phyloP scores from a whole-genome alignment of 192 early-diverging fungal genomes.

The Coemansia sp. region DNA sequence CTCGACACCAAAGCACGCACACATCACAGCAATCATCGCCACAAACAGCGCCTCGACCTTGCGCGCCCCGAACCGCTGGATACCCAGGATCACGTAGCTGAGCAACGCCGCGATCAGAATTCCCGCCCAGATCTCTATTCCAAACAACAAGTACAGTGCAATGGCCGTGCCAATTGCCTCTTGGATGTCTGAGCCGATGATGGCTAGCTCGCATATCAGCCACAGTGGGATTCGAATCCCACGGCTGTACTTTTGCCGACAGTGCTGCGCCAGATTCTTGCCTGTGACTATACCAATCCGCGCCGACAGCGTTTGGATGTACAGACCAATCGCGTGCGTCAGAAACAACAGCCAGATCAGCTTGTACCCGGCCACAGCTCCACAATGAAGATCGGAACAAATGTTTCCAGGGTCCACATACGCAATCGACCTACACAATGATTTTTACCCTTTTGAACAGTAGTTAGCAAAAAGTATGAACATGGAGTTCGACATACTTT shows the following conservation, averaged over 20 bases:
- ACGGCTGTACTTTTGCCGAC: constrained; percentile 42
- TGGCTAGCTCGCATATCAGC: constrained; percentile 62
- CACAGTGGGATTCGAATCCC: constrained; percentile 51
- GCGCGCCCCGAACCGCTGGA: constrained; percentile 62
- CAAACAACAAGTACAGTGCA: constrained; percentile 74
- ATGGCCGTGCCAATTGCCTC: constrained; percentile 91
- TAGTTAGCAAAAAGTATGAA: neutral
- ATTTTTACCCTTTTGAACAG: neutral
- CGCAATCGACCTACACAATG: constrained; percentile 56
- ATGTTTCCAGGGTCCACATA: constrained; percentile 71
- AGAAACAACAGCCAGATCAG: constrained; percentile 66
- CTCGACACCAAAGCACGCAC: constrained; percentile 73
- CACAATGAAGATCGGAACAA: constrained; percentile 68
- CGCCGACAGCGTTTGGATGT: constrained; percentile 61
- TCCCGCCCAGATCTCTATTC: constrained; percentile 64
- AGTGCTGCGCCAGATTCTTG: constrained; percentile 60
- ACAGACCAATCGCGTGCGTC: constrained; percentile 61
- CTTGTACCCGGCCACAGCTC: constrained; percentile 63
- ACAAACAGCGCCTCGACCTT: constrained; percentile 75
- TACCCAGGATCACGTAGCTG: constrained; percentile 71
- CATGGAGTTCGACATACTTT: neutral
- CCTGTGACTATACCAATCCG: constrained; percentile 65
- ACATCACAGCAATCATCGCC: constrained; percentile 68
- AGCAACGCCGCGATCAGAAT: constrained; percentile 74
- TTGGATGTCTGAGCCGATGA: constrained; percentile 71